Percentiles rank a stretch among this genome's conserved stretches.
phyloP scores from a whole-genome alignment of 2,329 filamentous ascomycete genomes.

The Amauroascus niger region DNA sequence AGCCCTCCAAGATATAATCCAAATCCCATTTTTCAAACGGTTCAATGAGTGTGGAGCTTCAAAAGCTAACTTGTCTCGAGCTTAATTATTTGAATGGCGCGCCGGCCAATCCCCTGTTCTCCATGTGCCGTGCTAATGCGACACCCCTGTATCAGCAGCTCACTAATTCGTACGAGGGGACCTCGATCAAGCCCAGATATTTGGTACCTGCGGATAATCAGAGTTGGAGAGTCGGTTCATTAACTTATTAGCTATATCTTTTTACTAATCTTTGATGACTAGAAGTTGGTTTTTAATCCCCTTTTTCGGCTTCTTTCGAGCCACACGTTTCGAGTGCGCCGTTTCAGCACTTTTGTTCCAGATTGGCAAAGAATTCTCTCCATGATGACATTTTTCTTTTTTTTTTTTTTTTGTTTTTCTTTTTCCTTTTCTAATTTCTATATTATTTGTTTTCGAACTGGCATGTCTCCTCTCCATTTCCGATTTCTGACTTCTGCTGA shows the following conservation, averaged over 20 bases:
- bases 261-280: background rate
- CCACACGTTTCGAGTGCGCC: background rate
- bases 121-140: constrained; percentile 10
- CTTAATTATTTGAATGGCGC: background rate
- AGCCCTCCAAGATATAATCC: background rate
- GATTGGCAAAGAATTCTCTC: background rate
- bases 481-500: background rate
- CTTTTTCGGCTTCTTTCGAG: background rate
- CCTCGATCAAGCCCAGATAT: background rate
- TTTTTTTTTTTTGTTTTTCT: background rate
- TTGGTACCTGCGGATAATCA: background rate
- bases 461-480: background rate
- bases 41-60: background rate
- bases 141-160: constrained; percentile 1
- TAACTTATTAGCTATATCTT: background rate
- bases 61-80: background rate
- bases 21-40: background rate
- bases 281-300: background rate
- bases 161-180: background rate
- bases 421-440: background rate
- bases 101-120: constrained; percentile 2
- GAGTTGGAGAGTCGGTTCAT: background rate
- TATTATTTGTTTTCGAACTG: background rate
- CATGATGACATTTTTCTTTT: background rate
- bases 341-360: background rate